Conservation (phyloP, 2,329 filamentous ascomycete genomes). For the Sporothrix inflata region DNA sequence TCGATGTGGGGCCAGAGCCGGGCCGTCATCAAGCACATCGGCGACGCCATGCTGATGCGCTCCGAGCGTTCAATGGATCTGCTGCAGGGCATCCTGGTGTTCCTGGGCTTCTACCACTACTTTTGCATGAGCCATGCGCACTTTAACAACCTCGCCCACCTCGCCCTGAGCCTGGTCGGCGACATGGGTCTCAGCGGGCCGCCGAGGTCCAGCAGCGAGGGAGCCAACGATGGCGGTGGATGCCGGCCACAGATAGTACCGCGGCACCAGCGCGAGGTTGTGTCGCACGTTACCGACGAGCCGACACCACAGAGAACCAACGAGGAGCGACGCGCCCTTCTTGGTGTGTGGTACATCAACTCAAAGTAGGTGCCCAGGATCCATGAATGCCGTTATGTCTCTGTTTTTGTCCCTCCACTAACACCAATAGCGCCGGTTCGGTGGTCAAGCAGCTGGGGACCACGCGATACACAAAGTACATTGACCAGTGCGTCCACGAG, state of each 20-base stretch:
- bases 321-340: not conserved
- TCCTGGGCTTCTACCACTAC: conserved; percentile 14
- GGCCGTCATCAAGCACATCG: conserved; percentile 17
- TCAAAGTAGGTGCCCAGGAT: not conserved
- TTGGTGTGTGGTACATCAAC: conserved; percentile 13
- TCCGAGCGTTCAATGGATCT: conserved; percentile 17
- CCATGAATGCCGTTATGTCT: too few relatives aligned
- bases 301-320: not conserved
- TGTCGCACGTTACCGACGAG: not conserved
- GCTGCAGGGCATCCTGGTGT: conserved; percentile 14
- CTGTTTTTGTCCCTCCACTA: not conserved
- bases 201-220: not conserved
- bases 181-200: conserved; percentile 8
- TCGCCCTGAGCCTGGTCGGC: not conserved
- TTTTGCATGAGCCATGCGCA: conserved; percentile 23
- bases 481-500: conserved; percentile 19
- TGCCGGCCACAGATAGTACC: not conserved
- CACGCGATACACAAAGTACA: conserved; percentile 18
- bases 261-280: not conserved
- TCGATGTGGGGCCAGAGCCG: conserved; percentile 20
- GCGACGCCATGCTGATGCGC: conserved; percentile 15
- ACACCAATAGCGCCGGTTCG: not conserved
- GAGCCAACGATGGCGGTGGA: not conserved
- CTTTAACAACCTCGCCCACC: conserved; percentile 6
- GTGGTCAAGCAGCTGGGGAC: conserved; percentile 3